Evolutionary conservation across 2,329 filamentous ascomycete genomes (phyloP), one percentile per base, ranked within the genome.

Genomic region (Arachnomyces sp.): DNA sequence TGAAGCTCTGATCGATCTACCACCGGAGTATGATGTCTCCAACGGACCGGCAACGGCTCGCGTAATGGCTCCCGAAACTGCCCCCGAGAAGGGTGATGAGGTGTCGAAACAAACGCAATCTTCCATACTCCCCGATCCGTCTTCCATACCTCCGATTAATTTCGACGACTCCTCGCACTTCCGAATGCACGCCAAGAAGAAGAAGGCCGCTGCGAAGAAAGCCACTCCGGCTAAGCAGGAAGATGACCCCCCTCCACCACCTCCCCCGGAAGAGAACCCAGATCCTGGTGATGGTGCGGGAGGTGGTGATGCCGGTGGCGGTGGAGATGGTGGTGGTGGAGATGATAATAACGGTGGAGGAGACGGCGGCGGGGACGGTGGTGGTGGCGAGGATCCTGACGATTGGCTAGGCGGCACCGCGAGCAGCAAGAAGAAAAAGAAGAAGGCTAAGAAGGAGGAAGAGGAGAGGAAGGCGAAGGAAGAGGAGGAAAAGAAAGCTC

Each of bases 11-110:
- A 15, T 32, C 14, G 48, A 50, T 25, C 38, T 43, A 9, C 48
- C 48, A 11, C 48, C 48, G 11, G 84, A 43, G 16, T 50, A 50
- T 34, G 28, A 28, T 15, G 28, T 29, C 14, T 37, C 36, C 4
- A 39, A 46, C n/a, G 30, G 31, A n/a, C 28, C 28, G 15, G 37
- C 32, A n/a, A 28, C 28, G 18, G 15, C 18, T 17, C 17, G 16
- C 20, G 15, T 39, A 11, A 34, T 30, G 28, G 33, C n/a, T 17
- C 30, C 28, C 14, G 31, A 29, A 17, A 15, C 31, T 15, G 31
- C 28, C n/a, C 31, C 17, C 11, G 16, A 7, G 7, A 20, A 3
- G 7, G 8, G 7, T 9, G 36, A 6, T 20, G 11, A 33, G 8
- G 7, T 16, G 14, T 13, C 14, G n/a, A 31, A n/a, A 4, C 14